Evolutionary conservation across 2,329 filamentous ascomycete species (phyloP).

Genomic region (Xylaria sp.): DNA sequence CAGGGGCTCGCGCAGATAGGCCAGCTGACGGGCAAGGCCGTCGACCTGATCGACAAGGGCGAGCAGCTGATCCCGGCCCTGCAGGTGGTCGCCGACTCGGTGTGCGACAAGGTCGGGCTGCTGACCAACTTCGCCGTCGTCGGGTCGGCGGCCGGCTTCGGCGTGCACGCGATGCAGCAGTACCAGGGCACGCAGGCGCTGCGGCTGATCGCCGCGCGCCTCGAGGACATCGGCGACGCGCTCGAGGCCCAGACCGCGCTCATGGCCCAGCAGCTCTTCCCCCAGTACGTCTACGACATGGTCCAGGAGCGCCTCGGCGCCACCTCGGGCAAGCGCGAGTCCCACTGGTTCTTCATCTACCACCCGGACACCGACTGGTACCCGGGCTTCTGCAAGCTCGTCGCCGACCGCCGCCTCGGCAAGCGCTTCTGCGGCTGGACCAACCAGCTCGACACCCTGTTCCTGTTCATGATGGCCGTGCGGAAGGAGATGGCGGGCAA

Average conservation of each 20-base stretch:
- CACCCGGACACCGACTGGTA: slow-evolving; percentile 47
- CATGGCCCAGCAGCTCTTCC: slow-evolving; percentile 42
- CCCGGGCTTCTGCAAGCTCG: slow-evolving; percentile 41
- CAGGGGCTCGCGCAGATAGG: slow-evolving; percentile 1
- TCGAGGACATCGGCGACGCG: slow-evolving; percentile 38
- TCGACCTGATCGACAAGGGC: background rate
- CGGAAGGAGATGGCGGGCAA: slow-evolving; percentile 31
- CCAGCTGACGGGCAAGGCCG: background rate
- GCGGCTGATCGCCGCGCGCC: slow-evolving; percentile 40
- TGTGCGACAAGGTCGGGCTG: slow-evolving; percentile 35
- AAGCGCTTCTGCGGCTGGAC: slow-evolving; percentile 42
- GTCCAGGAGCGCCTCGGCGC: slow-evolving; percentile 40
- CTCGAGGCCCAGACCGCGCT: slow-evolving; percentile 42
- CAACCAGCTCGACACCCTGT: slow-evolving; percentile 43
- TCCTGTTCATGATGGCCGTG: slow-evolving; percentile 43
- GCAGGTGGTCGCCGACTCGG: background rate
- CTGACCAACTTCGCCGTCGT: slow-evolving; percentile 38
- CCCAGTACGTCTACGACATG: slow-evolving; percentile 42
- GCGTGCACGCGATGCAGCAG: slow-evolving; percentile 39
- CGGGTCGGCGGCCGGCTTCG: slow-evolving; percentile 37
- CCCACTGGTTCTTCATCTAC: slow-evolving; percentile 40
- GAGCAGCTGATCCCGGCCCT: background rate
- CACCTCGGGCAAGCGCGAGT: slow-evolving; percentile 34
- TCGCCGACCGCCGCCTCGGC: slow-evolving; percentile 38
- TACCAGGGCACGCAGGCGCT: slow-evolving; percentile 42